Evolutionary conservation across 2,329 filamentous ascomycete species (phyloP).

Genomic region (Shiraia bambusicola): DNA sequence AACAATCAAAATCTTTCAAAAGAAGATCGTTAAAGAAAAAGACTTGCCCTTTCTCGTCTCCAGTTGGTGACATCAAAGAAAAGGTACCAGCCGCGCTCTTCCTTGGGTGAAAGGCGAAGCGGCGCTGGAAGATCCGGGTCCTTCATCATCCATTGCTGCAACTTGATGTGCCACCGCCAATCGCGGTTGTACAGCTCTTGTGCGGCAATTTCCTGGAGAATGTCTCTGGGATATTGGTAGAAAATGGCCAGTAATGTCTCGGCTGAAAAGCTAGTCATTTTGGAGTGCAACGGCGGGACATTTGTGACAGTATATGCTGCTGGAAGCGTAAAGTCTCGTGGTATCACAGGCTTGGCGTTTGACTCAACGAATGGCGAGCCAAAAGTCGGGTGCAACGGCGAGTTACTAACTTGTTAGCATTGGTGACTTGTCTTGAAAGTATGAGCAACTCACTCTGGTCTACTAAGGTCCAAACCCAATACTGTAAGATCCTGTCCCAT

Average conservation of each 20-base stretch:
- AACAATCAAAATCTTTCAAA: slow-evolving; percentile 7
- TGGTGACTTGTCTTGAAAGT: neutral
- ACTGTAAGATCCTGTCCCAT: slow-evolving; percentile 65
- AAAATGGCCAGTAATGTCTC: slow-evolving; percentile 71
- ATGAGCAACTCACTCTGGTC: slow-evolving; percentile 55
- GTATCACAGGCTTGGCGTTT: slow-evolving; percentile 59
- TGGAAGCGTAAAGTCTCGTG: slow-evolving; percentile 63
- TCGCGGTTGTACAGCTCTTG: slow-evolving; percentile 59
- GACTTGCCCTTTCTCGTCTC: slow-evolving; percentile 52
- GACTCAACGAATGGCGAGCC: slow-evolving; percentile 63
- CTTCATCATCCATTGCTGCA: slow-evolving; percentile 59
- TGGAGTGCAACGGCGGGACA: slow-evolving; percentile 61
- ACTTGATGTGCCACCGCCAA: slow-evolving; percentile 58
- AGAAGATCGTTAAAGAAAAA: neutral
- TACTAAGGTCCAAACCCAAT: slow-evolving; percentile 64
- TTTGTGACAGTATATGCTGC: slow-evolving; percentile 67
- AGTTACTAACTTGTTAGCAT: slow-evolving; percentile 40
- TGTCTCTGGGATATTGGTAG: slow-evolving; percentile 66
- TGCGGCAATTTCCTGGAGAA: slow-evolving; percentile 66
- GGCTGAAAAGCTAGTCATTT: slow-evolving; percentile 60
- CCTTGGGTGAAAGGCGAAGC: slow-evolving; percentile 48
- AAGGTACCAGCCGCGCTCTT: slow-evolving; percentile 56
- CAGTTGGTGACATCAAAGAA: slow-evolving; percentile 58
- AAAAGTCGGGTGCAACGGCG: slow-evolving; percentile 64
- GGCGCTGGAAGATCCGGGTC: slow-evolving; percentile 50